Base-by-base conservation (phyloP, 2,329 filamentous ascomycete genomes). In the Apiospora marii region DNA sequence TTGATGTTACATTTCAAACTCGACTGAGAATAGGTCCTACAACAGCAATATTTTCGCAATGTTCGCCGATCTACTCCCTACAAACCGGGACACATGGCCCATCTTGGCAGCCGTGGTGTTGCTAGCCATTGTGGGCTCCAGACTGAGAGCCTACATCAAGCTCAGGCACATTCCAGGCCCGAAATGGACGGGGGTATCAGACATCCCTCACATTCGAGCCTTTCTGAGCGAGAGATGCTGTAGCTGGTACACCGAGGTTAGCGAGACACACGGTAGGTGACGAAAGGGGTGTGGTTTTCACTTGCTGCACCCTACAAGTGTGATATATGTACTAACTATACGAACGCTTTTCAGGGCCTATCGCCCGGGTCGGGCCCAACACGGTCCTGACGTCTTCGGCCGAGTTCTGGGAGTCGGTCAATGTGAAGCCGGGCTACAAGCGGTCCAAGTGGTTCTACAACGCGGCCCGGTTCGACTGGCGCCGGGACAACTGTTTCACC, bases 391-490 rank as follows among this genome's bases (percentile, higher is more conserved):
- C 72, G 12, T 61, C 71, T 30, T 71, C 71, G 10, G 70, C 72
- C 4, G 72, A 73, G 7, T 43, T 73, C 12, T 41, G 70, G n/a
- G 67, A 64, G 16, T 68, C 67, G 14, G 71, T 73, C 67, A 70
- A 43, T 37, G 70, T 71, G 5, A 70, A 70, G 10, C 71, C 72
- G 7, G 22, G 51, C 0, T 73, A 73, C 68, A 70, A 43, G 22
- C 70, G 72, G 8, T 70, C 70, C 19, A 53, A 58, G n/a, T 73
- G 72, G 72, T 73, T 71, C 30, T 34, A 70, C 4, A 58, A 68
- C 5, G 27, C 70, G 34, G 19, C 70, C 16, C 67, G 70, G 16
- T 48, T 70, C n/a, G 58, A 73, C 43, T 70, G 70, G 19, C 30
- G 53, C 46, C 37, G 34, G 3, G 70, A 73, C 43, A 67, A 58